A percentile compares a stretch with the other conserved stretches of the same genome.
These are phyloP conservation scores for Verticillium nubilum DNA, from an alignment of 2,329 filamentous ascomycete species.

Conservation along the genomic window DNA sequence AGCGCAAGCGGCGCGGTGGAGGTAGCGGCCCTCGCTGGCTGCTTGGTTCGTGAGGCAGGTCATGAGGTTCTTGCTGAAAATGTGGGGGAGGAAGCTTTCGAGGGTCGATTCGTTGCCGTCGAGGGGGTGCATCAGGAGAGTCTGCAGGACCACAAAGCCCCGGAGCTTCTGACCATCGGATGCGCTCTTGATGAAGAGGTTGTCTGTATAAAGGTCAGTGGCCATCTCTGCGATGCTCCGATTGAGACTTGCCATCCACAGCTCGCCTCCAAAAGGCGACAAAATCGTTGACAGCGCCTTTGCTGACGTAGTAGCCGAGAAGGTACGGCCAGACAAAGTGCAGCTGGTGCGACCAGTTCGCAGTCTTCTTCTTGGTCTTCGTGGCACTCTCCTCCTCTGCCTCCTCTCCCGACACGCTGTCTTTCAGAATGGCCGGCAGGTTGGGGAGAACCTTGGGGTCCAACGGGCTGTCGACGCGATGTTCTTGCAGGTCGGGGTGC, in stretches of 20 bases:
- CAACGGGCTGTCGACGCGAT: constrained; percentile 76
- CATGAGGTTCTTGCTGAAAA: constrained; percentile 83
- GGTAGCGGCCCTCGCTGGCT: constrained; percentile 68
- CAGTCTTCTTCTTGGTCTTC: constrained; percentile 50
- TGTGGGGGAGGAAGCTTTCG: constrained; percentile 27
- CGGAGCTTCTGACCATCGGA: constrained; percentile 88
- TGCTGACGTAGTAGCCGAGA: constrained; percentile 46
- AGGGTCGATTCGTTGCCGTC: constrained; percentile 27
- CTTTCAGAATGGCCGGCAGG: constrained; percentile 74
- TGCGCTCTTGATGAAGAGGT: constrained; percentile 74
- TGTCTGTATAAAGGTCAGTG: constrained; percentile 47
- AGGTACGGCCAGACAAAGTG: constrained; percentile 87
- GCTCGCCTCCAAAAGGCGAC: constrained; percentile 79
- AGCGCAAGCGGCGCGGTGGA: constrained; percentile 74
- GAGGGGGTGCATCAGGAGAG: constrained; percentile 53
- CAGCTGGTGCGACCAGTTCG: constrained; percentile 72
- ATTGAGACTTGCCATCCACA: constrained; percentile 65
- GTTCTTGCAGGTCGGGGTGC: constrained; percentile 58
- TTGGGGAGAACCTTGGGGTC: constrained; percentile 60
- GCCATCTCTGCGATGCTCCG: neutral
- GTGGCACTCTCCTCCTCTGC: constrained; percentile 21
- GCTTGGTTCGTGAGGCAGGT: constrained; percentile 79
- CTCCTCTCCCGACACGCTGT: constrained; percentile 51
- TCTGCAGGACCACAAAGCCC: constrained; percentile 82
- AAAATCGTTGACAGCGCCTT: constrained; percentile 46